Percentiles rank a stretch among this genome's conserved stretches.
Evolutionary conservation across 1,284 basidiomycete species (phyloP).

Genomic region (Phylloporus sp.): DNA sequence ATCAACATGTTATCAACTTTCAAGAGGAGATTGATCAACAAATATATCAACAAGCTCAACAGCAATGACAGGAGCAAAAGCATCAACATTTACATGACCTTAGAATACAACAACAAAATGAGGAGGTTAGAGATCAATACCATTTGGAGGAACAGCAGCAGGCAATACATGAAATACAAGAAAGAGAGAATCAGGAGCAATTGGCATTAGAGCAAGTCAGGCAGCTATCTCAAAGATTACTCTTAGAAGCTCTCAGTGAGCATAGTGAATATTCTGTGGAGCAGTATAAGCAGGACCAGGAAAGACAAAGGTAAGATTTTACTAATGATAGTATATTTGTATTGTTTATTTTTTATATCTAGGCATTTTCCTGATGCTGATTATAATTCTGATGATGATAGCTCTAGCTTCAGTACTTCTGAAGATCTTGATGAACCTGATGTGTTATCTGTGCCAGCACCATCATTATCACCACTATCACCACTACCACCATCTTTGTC

Average conservation of each 20-base stretch:
- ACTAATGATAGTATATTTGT: too few relatives aligned
- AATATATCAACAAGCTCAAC: not conserved
- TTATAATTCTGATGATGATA: too few relatives aligned
- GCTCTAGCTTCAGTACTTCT: too few relatives aligned
- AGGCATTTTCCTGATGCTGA: not conserved
- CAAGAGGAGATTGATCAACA: not conserved
- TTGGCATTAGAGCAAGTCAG: not conserved
- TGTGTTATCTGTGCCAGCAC: too few relatives aligned
- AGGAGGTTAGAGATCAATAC: not conserved
- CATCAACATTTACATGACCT: not conserved
- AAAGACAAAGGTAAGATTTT: too few relatives aligned
- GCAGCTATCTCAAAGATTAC: not conserved
- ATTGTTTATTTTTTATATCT: too few relatives aligned
- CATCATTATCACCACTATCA: too few relatives aligned
- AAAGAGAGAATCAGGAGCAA: not conserved
- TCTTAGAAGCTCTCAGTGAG: constrained; percentile 3
- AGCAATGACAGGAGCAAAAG: not conserved
- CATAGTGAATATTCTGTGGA: constrained; percentile 8
- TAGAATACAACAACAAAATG: not conserved
- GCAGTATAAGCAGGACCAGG: constrained; percentile 15
- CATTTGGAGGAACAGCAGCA: not conserved
- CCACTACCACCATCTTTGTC: too few relatives aligned
- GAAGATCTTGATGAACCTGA: too few relatives aligned
- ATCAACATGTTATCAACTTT: not conserved
- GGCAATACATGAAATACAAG: not conserved